A percentile compares a stretch with the other conserved stretches of the same genome.
Evolutionary conservation across 2,329 filamentous ascomycete genomes (phyloP).

Genomic region (Huntiella abstrusa): DNA sequence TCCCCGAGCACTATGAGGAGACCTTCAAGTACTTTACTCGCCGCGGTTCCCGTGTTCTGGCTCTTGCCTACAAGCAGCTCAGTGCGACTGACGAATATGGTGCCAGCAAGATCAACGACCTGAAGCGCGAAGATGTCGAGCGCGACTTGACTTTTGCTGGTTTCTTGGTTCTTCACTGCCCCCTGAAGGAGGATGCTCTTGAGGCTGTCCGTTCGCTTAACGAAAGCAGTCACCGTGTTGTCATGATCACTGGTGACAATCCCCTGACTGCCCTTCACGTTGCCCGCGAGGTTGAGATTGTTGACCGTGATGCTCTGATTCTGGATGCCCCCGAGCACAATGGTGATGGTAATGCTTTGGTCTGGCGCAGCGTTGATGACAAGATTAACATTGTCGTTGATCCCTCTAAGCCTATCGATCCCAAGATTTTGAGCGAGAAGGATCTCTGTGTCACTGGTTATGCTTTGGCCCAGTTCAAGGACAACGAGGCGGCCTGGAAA

Average conservation of each 20-base stretch:
- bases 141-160: conserved; percentile 72
- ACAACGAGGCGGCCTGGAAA: conserved; percentile 51
- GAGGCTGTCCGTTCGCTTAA: conserved; percentile 92
- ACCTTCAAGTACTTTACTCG: conserved; percentile 97
- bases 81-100: conserved; percentile 66
- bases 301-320: conserved; percentile 87
- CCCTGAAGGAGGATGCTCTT: conserved; percentile 89
- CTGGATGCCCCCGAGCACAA: conserved; percentile 89
- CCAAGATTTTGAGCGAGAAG: conserved; percentile 62
- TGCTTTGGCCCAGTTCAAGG: conserved; percentile 70
- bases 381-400: conserved; percentile 73
- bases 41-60: conserved; percentile 83
- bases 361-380: conserved; percentile 93
- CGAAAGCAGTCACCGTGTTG: conserved; percentile 92
- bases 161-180: conserved; percentile 87
- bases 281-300: conserved; percentile 87
- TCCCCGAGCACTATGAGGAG: conserved; percentile 82
- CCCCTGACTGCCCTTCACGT: conserved; percentile 92
- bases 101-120: conserved; percentile 70
- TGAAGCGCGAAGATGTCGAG: conserved; percentile 87
- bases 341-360: conserved; percentile 56
- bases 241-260: conserved; percentile 99
- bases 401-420: conserved; percentile 59
- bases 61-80: conserved; percentile 84
- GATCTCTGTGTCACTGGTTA: conserved; percentile 95